phyloP scores from a whole-genome alignment of 176 grass and related monocot genomes.

The Canna indica region DNA sequence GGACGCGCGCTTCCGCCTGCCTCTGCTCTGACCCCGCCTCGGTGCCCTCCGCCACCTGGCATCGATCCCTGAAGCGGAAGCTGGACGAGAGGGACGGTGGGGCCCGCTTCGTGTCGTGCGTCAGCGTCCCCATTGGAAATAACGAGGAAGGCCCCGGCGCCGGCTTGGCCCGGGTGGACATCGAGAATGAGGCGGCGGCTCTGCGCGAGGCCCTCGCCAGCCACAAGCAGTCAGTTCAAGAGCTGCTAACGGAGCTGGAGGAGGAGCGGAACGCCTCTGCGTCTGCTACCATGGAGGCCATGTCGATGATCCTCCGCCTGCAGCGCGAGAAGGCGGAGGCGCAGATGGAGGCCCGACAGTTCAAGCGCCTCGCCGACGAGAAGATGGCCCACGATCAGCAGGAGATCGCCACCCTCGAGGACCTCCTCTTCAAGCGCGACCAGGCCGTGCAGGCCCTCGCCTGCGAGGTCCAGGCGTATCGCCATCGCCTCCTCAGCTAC shows the following conservation, averaged over 20 bases:
- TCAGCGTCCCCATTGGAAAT: background rate
- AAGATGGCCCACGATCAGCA: conserved; percentile 49
- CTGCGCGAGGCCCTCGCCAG: conserved; percentile 28
- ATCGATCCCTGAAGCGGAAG: conserved; percentile 27
- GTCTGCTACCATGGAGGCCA: conserved; percentile 54
- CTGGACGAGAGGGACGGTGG: background rate
- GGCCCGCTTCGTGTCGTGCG: background rate
- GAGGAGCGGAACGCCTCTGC: conserved; percentile 47
- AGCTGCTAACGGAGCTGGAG: conserved; percentile 54
- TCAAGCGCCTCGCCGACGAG: conserved; percentile 55
- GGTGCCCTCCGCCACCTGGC: conserved; percentile 6
- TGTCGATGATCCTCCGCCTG: conserved; percentile 79
- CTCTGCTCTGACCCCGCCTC: conserved; percentile 7
- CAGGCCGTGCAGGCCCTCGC: conserved; percentile 21
- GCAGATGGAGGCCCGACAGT: conserved; percentile 70
- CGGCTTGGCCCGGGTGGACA: background rate
- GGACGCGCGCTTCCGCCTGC: conserved; percentile 8
- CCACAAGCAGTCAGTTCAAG: conserved; percentile 20
- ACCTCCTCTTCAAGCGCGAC: conserved; percentile 30
- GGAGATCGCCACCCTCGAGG: conserved; percentile 34
- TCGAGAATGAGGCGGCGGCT: conserved; percentile 25
- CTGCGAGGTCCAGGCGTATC: conserved; percentile 37
- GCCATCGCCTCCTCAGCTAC: conserved; percentile 42
- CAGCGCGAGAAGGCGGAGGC: conserved; percentile 74
- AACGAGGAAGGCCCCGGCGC: background rate